These are phyloP conservation scores for Annulohypoxylon moriforme DNA, from an alignment of 495 filamentous ascomycete species.

Conservation along the genomic window DNA sequence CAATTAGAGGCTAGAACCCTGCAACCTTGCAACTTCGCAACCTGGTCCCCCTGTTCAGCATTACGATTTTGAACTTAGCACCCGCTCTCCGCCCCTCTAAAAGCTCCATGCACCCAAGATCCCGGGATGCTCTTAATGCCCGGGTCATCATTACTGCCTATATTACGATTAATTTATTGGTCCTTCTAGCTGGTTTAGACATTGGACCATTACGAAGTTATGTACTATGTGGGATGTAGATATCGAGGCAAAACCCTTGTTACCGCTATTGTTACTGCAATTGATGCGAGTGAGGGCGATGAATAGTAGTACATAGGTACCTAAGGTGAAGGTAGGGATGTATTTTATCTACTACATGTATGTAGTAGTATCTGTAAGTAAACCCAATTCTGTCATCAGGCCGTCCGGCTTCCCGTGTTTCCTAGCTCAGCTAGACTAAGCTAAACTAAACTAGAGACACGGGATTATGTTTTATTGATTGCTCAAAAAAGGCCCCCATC, in stretches of 20 bases:
- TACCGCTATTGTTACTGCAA: background rate
- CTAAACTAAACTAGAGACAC: conserved; percentile 1
- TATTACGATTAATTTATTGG: conserved; percentile 45
- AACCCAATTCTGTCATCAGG: background rate
- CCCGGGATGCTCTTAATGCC: conserved; percentile 42
- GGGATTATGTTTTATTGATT: conserved; percentile 16
- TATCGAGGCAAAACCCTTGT: conserved; percentile 11
- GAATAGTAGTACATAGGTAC: background rate
- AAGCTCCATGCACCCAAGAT: conserved; percentile 49
- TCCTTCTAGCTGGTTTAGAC: conserved; percentile 4
- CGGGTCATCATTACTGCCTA: conserved; percentile 36
- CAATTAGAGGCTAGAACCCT: conserved; percentile 42
- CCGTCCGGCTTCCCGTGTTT: background rate
- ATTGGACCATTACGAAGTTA: background rate
- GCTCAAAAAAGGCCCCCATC: background rate
- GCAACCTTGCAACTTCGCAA: background rate
- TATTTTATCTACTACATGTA: background rate
- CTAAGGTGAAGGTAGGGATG: background rate
- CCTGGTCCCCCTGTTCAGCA: background rate
- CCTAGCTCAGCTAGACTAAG: conserved; percentile 7
- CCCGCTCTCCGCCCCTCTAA: conserved; percentile 40
- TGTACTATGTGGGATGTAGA: background rate
- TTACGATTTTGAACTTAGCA: conserved; percentile 34
- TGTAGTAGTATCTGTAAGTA: background rate
- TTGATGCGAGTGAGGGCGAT: background rate